Evolutionary conservation across 139 green algal genomes (phyloP), one percentile per base, ranked within the genome.

Genomic region (Asterochloris sp.): DNA sequence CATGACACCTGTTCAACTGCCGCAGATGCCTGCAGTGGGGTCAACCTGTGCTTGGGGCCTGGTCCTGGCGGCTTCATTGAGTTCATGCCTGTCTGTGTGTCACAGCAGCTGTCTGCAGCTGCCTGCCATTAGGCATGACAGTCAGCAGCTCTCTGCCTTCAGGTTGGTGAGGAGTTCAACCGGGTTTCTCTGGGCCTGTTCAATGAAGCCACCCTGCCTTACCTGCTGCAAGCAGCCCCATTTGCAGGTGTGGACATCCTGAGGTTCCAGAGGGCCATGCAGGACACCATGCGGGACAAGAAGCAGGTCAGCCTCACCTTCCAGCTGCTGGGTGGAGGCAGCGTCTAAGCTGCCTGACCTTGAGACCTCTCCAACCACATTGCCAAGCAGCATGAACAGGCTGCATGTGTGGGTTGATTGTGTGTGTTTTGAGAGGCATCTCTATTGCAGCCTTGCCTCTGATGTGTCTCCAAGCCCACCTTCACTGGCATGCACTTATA

Each of bases 191-290:
- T 66, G 38, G 74, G 74, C 23, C 74, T 66, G 29, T 78, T 67
- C 38, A 78, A 47, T 21, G 74, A 78, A 54, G 47, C 23, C 17
- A 78, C 63, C 11, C 47, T 54, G 13, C 74, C 74, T 11, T 78
- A 64, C 74, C 38, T 78, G 26, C 62, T 78, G 74, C 74, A 78
- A 47, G 74, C 74, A 29, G 74, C 74, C 47, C 74, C 74, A 28
- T 78, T 78, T 78, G 74, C 74, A 19, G 74, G 74, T 13, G 74
- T 78, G 74, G 74, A 78, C 38, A 21, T 47, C 38, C 74, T 78
- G 29, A 47, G 47, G 8, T 66, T 78, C 16, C 74, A 78, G 19
- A 47, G 64, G 27, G 74, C 74, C 15, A 19, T 78, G 38, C 74
- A 78, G 17, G 63, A 78, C 63, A 54, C 74, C 26, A 54, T 78